A percentile compares a stretch with the other conserved stretches of the same genome.
phyloP scores from a whole-genome alignment of 495 filamentous ascomycete genomes.

The Penicillium silybi region DNA sequence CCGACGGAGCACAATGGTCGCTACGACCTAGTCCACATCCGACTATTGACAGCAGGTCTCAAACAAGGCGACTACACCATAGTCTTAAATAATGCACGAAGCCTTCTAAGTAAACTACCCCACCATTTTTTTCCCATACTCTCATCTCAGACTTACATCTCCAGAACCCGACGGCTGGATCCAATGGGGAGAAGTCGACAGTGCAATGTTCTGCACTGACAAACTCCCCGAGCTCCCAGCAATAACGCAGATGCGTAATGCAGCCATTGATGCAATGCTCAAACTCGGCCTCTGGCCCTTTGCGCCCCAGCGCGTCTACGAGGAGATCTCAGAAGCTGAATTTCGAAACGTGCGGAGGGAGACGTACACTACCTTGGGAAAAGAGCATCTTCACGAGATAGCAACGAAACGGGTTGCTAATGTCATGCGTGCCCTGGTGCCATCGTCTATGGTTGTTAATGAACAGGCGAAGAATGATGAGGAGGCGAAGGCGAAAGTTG shows the following conservation, averaged over 20 bases:
- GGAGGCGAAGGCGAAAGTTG: slow-evolving; percentile 13
- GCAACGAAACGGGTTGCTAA: slow-evolving; percentile 15
- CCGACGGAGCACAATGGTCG: slow-evolving; percentile 20
- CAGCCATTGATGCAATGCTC: slow-evolving; percentile 10
- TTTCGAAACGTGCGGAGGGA: slow-evolving; percentile 10
- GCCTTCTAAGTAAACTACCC: slow-evolving; percentile 29
- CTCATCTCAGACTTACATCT: not conserved
- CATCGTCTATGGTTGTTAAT: slow-evolving; percentile 11
- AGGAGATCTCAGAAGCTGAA: not conserved
- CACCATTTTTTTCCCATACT: not conserved
- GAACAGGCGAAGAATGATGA: slow-evolving; percentile 11
- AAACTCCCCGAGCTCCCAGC: slow-evolving; percentile 5
- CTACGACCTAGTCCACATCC: slow-evolving; percentile 37
- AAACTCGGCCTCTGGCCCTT: slow-evolving; percentile 12
- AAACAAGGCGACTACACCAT: slow-evolving; percentile 16
- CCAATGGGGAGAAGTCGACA: slow-evolving; percentile 37
- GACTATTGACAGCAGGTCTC: slow-evolving; percentile 26
- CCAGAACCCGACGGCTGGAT: slow-evolving; percentile 33
- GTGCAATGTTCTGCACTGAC: slow-evolving; percentile 14
- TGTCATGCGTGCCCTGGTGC: slow-evolving; percentile 15
- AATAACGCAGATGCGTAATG: slow-evolving; percentile 6
- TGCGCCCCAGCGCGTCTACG: slow-evolving; percentile 12
- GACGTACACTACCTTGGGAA: slow-evolving; percentile 10
- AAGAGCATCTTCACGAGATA: slow-evolving; percentile 6
- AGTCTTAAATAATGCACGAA: slow-evolving; percentile 20